Evolutionary conservation across 768 basidiomycete species (phyloP), one percentile per base, ranked within the genome.

Genomic region (Tylopilus subfusipes): DNA sequence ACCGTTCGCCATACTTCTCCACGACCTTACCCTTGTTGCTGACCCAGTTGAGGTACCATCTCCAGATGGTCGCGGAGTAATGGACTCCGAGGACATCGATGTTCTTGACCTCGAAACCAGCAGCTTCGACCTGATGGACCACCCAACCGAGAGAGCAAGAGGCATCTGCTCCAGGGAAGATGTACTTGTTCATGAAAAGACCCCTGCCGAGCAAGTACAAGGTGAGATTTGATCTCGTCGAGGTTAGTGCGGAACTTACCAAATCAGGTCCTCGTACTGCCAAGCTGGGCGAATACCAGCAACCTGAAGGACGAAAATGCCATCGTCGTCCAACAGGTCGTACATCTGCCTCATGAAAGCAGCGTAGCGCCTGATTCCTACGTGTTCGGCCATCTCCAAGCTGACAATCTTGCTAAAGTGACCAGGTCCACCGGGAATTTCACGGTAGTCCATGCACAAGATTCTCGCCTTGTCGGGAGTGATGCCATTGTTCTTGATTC

Each of bases 371-470:
- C 93, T 85, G 66, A 99, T 83, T 54, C 97, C 97, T 57, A 99
- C 97, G 68, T 99, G 97, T 85, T 99, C 97, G 18, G 96, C 96
- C 96, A 98, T 98, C 71, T 99, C 97, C 57, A 99, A 79, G 57
- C 85, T 87, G 46, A 96, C 93, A 50, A 99, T 98, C 78, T 98
- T 98, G 65, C 85, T 86, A 67, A 89, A 99, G 53, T 83, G 82
- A 49, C 86, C 85, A 44, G 74, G 71, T 52, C 84, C 80, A 29
- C 82, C 81, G 33, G 93, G 91, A 61, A 98, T 89, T 52, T 97
- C 90, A 29, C 95, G 85, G 72, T 90, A 95, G 69, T 98, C 95
- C 65, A 84, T 85, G 78, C 96, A 96, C 50, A 98, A 75, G 61
- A 98, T 93, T 52, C 94, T 82, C 2, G 93, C 95, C 66, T 87